Base-by-base conservation (phyloP, 2,329 filamentous ascomycete genomes). In the Pestalotiopsis sp. region DNA sequence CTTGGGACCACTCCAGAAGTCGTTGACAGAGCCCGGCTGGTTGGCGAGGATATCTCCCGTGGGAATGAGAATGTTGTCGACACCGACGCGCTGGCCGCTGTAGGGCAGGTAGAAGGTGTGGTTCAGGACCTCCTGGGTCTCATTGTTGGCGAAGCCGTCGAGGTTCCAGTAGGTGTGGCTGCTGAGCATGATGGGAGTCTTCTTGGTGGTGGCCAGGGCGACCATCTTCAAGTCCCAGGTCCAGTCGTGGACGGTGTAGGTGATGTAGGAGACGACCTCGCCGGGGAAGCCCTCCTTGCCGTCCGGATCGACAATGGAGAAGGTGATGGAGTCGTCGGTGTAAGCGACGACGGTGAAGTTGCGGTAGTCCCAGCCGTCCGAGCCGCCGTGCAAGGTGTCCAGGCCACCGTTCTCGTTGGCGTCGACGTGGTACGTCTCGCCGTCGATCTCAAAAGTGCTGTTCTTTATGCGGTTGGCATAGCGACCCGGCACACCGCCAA, bases 381-480 rank as follows among this genome's bases (percentile, higher is more conserved):
- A 84, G 7, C 90, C 91, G 64, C 91, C 91, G 76, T 93, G 91
- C 52, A 93, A 82, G 5, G 89, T 92, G 79, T 92, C 81, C 17
- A 86, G 79, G 6, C 89, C 89, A 0, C 84, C 72, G 73, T 91
- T 86, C 77, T 91, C 91, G 77, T 93, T 93, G 62, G 89, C 81
- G 48, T 81, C 73, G 66, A 92, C 80, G 69, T 90, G 78, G 78
- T 88, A 92, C 3, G 78, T 81, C 66, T 81, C 79, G 65, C 89
- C 90, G 71, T 92, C 91, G 67, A 93, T 88, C 68, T 81, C 84
- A 74, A 93, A 93, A 5, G 86, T 90, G 78, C 88, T 90, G 82
- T 94, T 94, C 83, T 88, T 89, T 83, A 94, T 94, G 71, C 92
- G 89, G 78, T 94, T 94, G 68, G 92, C 92, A 76, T 94, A 94